Evolutionary conservation across 129 eudicot genomes (phyloP).

Genomic region (Saposhnikovia divaricata): DNA sequence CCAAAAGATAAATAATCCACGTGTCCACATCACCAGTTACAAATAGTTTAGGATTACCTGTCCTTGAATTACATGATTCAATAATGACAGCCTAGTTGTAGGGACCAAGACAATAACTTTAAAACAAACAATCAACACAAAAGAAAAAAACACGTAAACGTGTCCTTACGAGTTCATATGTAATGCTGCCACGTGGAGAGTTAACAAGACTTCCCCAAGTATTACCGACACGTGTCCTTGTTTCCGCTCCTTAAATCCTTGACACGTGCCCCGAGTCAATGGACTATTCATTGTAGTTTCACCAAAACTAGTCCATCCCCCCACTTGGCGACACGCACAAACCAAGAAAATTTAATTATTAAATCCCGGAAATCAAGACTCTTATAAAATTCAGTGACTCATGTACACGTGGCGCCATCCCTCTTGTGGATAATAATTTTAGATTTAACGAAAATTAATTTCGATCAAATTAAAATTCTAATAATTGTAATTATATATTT

Average conservation of each 20-base stretch:
- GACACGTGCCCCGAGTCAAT: slow-evolving; percentile 16
- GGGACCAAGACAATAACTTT: background rate
- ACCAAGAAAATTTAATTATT: background rate
- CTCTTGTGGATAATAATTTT: slow-evolving; percentile 13
- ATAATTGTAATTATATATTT: too few species aligned
- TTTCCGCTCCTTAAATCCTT: background rate
- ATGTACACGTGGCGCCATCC: slow-evolving; percentile 30
- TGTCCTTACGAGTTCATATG: slow-evolving; percentile 23
- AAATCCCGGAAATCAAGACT: background rate
- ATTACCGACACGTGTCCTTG: slow-evolving; percentile 31
- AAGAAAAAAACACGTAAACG: background rate
- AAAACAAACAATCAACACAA: slow-evolving; percentile 3
- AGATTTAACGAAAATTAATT: too few species aligned
- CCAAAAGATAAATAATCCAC: background rate
- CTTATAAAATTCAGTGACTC: background rate
- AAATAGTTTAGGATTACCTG: background rate
- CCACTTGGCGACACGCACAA: slow-evolving; percentile 2
- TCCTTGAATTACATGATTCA: background rate
- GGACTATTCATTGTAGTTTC: background rate
- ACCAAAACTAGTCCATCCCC: background rate
- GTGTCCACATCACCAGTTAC: background rate
- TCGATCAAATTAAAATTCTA: too few species aligned
- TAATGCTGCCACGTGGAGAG: slow-evolving; percentile 18
- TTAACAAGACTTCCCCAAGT: background rate
- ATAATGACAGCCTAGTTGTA: slow-evolving; percentile 4